These are phyloP conservation scores for Fusarium oxysporum DNA, from an alignment of 2,329 filamentous ascomycete species.

Conservation along the genomic window DNA sequence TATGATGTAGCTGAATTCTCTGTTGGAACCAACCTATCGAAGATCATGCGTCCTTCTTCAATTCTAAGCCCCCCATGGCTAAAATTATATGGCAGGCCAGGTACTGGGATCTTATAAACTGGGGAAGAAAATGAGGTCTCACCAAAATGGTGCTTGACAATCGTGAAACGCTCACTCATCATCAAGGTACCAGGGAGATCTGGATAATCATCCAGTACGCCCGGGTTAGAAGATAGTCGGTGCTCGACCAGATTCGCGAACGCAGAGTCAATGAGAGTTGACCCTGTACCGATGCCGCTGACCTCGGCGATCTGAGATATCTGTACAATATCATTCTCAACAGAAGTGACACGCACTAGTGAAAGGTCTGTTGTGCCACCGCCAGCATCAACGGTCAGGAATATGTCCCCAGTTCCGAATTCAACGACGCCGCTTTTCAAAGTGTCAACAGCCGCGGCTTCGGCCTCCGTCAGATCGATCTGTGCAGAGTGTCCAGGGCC, in stretches of 20 bases:
- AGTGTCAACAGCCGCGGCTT: neutral
- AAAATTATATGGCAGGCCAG: neutral
- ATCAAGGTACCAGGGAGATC: neutral
- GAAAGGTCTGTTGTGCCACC: constrained; percentile 5
- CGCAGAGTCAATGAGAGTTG: neutral
- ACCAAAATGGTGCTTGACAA: neutral
- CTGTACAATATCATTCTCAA: neutral
- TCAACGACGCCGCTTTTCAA: neutral
- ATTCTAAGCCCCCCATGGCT: neutral
- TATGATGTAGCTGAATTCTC: neutral
- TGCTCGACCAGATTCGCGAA: neutral
- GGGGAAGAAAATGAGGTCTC: neutral
- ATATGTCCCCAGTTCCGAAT: neutral
- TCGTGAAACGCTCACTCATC: neutral
- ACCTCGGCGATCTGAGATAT: neutral
- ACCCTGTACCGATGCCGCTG: neutral
- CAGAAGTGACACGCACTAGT: neutral
- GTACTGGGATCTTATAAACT: neutral
- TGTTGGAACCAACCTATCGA: neutral
- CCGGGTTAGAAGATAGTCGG: neutral
- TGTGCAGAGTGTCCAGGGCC: neutral
- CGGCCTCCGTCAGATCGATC: neutral
- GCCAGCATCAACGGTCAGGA: constrained; percentile 1
- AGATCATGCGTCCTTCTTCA: neutral
- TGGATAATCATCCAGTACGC: neutral